Conservation (phyloP, 352 stramenopile species). For the Blastocystis sp. region DNA sequence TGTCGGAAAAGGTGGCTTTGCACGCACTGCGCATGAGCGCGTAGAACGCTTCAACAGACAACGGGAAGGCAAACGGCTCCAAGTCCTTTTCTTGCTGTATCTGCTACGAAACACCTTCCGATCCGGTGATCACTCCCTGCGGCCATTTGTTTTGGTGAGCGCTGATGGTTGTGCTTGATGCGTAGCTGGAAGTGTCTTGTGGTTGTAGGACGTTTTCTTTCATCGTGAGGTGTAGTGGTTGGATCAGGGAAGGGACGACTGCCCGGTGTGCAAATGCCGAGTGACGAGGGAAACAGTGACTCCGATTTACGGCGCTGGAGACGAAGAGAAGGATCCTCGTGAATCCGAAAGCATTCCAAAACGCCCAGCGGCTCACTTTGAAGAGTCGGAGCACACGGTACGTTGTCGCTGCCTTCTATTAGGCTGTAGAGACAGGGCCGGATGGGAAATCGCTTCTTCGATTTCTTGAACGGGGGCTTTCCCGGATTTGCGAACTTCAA, state of each 20-base stretch:
- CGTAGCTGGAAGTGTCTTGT: conserved; percentile 60
- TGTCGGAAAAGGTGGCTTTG: too few species aligned
- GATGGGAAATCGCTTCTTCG: neutral
- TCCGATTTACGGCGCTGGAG: conserved; percentile 61
- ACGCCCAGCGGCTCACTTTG: conserved; percentile 42
- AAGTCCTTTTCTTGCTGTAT: conserved; percentile 59
- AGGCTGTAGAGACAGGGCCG: neutral
- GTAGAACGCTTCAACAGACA: neutral
- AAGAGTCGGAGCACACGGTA: conserved; percentile 38
- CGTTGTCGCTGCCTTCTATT: neutral
- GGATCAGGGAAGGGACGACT: conserved; percentile 25
- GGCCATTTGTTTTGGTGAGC: conserved; percentile 59
- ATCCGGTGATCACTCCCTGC: conserved; percentile 58
- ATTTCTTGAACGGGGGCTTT: neutral
- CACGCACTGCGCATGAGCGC: neutral
- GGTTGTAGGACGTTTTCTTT: neutral
- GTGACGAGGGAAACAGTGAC: conserved; percentile 54
- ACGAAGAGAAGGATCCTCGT: conserved; percentile 39
- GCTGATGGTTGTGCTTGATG: neutral
- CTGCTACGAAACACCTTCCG: conserved; percentile 42
- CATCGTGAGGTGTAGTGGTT: conserved; percentile 51
- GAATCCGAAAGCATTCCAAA: conserved; percentile 5
- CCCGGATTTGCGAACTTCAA: conserved; percentile 29
- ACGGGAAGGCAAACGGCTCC: neutral
- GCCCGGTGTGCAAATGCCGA: conserved; percentile 59